phyloP scores from a whole-genome alignment of 805 yeast species.

The Lachancea dasiensis region DNA sequence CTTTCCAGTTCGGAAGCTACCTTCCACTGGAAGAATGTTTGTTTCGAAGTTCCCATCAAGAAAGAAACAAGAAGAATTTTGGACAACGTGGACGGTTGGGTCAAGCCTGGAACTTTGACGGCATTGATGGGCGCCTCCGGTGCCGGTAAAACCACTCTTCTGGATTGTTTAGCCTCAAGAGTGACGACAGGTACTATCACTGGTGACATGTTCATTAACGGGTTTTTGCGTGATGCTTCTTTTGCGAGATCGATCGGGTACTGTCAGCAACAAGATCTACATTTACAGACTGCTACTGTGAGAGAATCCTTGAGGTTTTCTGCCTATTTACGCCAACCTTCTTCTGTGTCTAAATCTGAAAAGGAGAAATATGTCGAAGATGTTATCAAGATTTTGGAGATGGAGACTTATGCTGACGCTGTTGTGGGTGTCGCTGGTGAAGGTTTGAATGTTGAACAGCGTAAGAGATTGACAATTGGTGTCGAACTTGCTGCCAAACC shows the following conservation, averaged over 20 bases:
- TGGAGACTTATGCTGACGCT: conserved; percentile 71
- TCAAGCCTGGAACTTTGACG: conserved; percentile 74
- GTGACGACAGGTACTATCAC: conserved; percentile 64
- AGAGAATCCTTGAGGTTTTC: conserved; percentile 69
- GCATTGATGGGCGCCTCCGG: conserved; percentile 84
- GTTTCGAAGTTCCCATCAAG: conserved; percentile 63
- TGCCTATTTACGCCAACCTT: conserved; percentile 67
- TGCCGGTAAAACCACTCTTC: conserved; percentile 77
- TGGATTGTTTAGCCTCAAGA: conserved; percentile 68
- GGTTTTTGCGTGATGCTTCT: conserved; percentile 53
- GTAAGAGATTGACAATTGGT: conserved; percentile 63
- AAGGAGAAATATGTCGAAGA: conserved; percentile 65
- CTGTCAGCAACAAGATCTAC: conserved; percentile 78
- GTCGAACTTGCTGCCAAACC: conserved; percentile 71
- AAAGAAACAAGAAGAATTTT: conserved; percentile 54
- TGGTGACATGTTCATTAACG: conserved; percentile 69
- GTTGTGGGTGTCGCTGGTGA: conserved; percentile 71
- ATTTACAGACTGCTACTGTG: conserved; percentile 61
- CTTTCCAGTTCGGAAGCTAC: conserved; percentile 39
- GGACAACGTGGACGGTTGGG: conserved; percentile 72
- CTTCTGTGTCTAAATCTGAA: conserved; percentile 47
- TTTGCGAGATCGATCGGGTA: conserved; percentile 76
- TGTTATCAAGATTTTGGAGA: conserved; percentile 58
- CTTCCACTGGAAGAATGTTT: conserved; percentile 73
- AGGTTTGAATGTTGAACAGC: conserved; percentile 64